These are phyloP conservation scores for Xerocomus potaroensis DNA, from an alignment of 768 basidiomycete species.

Conservation along the genomic window DNA sequence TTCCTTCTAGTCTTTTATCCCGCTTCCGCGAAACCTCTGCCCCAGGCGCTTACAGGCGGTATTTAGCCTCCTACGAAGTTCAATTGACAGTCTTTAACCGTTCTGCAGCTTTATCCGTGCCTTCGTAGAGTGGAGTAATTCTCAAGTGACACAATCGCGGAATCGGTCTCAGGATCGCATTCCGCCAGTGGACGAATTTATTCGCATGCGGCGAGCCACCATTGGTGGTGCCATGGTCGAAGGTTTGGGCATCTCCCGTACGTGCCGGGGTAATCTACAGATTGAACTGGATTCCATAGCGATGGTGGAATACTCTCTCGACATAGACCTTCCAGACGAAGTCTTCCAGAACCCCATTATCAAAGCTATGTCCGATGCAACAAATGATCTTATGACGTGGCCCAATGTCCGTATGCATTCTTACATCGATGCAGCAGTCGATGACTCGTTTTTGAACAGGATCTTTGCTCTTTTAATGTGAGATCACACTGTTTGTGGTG, in stretches of 20 bases:
- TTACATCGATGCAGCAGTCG: neutral
- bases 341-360: conserved; percentile 34
- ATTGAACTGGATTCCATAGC: conserved; percentile 19
- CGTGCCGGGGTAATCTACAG: neutral
- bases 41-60: conserved; percentile 34
- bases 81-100: conserved; percentile 1
- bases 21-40: conserved; percentile 36
- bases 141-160: conserved; percentile 34
- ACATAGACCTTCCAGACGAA: conserved; percentile 34
- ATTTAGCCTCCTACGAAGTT: neutral
- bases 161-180: conserved; percentile 35
- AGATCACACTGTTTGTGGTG: conserved; percentile 5
- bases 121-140: conserved; percentile 33
- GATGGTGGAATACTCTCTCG: conserved; percentile 35
- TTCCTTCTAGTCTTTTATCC: conserved; percentile 24
- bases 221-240: conserved; percentile 38
- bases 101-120: conserved; percentile 32
- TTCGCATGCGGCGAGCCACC: conserved; percentile 34
- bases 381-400: conserved; percentile 39
- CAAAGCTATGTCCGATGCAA: conserved; percentile 37
- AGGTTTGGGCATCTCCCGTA: conserved; percentile 21
- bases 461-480: conserved; percentile 29
- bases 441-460: conserved; percentile 21
- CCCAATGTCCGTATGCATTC: conserved; percentile 31
- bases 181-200: conserved; percentile 36